These are phyloP conservation scores for Kwoniella bestiolae DNA, from an alignment of 768 basidiomycete species.

Conservation along the genomic window DNA sequence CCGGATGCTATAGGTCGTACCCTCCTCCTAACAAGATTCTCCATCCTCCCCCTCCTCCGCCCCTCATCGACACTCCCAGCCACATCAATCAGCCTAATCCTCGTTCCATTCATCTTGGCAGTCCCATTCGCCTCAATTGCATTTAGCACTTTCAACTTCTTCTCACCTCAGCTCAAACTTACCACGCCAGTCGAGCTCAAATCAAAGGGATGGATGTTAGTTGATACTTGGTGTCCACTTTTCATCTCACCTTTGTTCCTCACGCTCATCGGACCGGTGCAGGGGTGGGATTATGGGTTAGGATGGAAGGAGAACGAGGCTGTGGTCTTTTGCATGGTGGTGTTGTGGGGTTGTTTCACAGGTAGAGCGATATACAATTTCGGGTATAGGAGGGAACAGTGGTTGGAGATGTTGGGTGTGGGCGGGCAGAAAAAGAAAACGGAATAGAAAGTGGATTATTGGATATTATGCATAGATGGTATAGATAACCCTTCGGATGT, in stretches of 20 bases:
- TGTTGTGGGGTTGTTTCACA: constrained; percentile 68
- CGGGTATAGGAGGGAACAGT: constrained; percentile 37
- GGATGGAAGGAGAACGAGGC: constrained; percentile 59
- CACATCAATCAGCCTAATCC: constrained; percentile 77
- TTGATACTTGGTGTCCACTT: constrained; percentile 85
- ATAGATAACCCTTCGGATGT: too few relatives aligned
- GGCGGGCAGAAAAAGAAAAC: constrained; percentile 33
- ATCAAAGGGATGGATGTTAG: constrained; percentile 81
- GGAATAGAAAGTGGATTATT: constrained; percentile 1
- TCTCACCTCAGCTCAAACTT: constrained; percentile 70
- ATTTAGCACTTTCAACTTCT: constrained; percentile 65
- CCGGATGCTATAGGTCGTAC: constrained; percentile 80
- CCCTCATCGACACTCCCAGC: constrained; percentile 67
- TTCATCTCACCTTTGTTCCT: constrained; percentile 77
- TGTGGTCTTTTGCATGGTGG: constrained; percentile 70
- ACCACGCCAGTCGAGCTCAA: constrained; percentile 78
- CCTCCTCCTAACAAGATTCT: constrained; percentile 74
- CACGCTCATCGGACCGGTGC: constrained; percentile 78
- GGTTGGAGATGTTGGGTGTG: constrained; percentile 18
- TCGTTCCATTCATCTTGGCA: constrained; percentile 77
- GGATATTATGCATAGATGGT: neutral
- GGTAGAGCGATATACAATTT: constrained; percentile 72
- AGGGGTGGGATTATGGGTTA: constrained; percentile 37
- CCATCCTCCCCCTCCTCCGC: constrained; percentile 67
- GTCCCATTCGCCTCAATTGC: constrained; percentile 63